A percentile compares a stretch with the other conserved stretches of the same genome.
Evolutionary conservation across 1,139 yeast genomes (phyloP).

Genomic region (Kluyveromyces sp.): DNA sequence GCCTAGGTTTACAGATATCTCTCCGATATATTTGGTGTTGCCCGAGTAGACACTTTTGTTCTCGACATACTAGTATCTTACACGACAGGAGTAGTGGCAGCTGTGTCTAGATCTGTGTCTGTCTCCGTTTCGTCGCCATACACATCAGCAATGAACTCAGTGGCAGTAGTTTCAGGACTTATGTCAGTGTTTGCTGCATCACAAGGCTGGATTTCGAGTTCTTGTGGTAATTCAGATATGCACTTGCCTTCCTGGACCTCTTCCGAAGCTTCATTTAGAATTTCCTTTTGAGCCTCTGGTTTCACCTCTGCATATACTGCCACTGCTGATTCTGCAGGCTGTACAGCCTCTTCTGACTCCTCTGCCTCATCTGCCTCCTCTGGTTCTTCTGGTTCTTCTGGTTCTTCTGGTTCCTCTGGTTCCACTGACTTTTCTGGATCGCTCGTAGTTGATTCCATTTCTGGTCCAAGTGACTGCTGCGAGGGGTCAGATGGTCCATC

Average conservation of each 20-base stretch:
- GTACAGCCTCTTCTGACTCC: not conserved
- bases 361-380: not conserved
- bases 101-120: not conserved
- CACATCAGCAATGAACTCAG: not conserved
- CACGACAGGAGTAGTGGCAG: not conserved
- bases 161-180: not conserved
- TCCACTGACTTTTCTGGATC: not conserved
- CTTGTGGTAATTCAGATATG: not conserved
- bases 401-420: not conserved
- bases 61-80: too few relatives aligned
- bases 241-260: not conserved
- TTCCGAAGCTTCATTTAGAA: not conserved
- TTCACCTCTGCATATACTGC: not conserved
- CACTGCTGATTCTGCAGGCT: not conserved
- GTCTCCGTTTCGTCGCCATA: slow-evolving; percentile 1
- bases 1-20: too few relatives aligned
- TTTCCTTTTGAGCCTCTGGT: not conserved
- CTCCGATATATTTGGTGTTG: too few relatives aligned
- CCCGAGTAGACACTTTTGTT: too few relatives aligned
- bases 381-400: not conserved
- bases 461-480: too few relatives aligned
- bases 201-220: not conserved
- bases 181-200: not conserved
- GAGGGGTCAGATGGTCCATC: too few relatives aligned
- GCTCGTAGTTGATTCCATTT: too few relatives aligned